Conservation (phyloP, 306 rosid species). For the Quercus robur region DNA sequence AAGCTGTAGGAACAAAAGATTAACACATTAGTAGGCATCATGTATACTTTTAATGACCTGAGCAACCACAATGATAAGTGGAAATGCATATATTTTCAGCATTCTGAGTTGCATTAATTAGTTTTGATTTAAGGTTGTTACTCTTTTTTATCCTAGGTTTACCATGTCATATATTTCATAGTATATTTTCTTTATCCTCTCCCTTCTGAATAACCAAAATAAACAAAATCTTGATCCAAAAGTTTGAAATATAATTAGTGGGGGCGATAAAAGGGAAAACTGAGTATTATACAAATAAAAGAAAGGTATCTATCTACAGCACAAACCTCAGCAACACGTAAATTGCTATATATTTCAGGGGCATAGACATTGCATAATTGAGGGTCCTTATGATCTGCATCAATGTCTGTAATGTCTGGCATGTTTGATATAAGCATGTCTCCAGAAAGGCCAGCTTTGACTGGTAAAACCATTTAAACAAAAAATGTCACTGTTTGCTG, state of each 20-base stretch:
- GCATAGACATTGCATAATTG: slow-evolving; percentile 71
- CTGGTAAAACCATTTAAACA: slow-evolving; percentile 27
- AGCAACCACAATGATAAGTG: neutral
- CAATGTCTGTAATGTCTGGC: slow-evolving; percentile 52
- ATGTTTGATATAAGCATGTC: slow-evolving; percentile 21
- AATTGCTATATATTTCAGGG: slow-evolving; percentile 60
- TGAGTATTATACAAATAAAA: neutral
- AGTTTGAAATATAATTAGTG: neutral
- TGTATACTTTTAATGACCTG: neutral
- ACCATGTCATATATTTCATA: neutral
- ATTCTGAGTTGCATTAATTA: neutral
- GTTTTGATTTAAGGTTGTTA: neutral
- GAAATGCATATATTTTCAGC: neutral
- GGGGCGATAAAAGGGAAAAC: neutral
- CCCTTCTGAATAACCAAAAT: neutral
- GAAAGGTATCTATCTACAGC: slow-evolving; percentile 4
- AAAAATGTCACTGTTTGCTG: neutral
- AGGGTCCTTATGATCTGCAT: slow-evolving; percentile 63
- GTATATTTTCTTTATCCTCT: neutral
- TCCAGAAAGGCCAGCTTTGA: slow-evolving; percentile 31
- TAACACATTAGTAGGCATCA: slow-evolving; percentile 2
- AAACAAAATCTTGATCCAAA: neutral
- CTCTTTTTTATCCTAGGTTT: neutral
- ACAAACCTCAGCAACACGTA: slow-evolving; percentile 79
- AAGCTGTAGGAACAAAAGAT: slow-evolving; percentile 44